A percentile compares a stretch with the other conserved stretches of the same genome.
Evolutionary conservation across 306 rosid species (phyloP).

Genomic region (Cucumis cinereus): DNA sequence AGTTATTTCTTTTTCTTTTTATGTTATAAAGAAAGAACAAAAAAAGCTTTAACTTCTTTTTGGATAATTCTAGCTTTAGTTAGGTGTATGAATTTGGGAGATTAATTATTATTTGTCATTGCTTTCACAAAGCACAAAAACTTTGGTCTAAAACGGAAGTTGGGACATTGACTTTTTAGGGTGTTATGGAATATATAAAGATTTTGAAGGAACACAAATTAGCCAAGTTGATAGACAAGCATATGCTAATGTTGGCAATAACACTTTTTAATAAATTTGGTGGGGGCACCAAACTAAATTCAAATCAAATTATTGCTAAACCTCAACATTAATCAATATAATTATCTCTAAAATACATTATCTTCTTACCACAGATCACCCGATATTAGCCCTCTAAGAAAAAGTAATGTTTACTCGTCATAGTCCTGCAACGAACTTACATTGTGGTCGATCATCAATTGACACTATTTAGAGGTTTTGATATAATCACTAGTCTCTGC

Average conservation of each 20-base stretch:
- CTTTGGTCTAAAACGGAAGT: not conserved
- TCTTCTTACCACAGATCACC: too few species aligned
- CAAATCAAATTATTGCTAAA: not conserved
- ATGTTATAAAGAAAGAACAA: not conserved
- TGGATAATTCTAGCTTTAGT: not conserved
- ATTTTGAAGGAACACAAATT: not conserved
- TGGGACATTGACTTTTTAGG: not conserved
- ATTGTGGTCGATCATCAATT: not conserved
- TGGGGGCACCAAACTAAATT: not conserved
- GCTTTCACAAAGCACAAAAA: conserved; percentile 3
- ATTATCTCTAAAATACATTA: not conserved
- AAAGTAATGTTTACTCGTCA: not conserved
- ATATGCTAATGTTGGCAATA: not conserved
- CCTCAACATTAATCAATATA: not conserved
- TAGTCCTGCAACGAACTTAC: not conserved
- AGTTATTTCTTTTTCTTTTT: not conserved
- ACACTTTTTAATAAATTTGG: not conserved
- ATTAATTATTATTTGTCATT: not conserved
- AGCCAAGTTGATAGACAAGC: not conserved
- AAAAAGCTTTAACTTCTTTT: not conserved
- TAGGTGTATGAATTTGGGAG: not conserved
- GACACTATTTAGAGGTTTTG: not conserved
- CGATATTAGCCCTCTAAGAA: too few species aligned
- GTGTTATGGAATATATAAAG: not conserved
- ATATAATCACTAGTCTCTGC: too few species aligned